Percentiles rank a stretch among this genome's conserved stretches.
Conservation (phyloP, 1,284 basidiomycete species). For the Dichomitus squalens region DNA sequence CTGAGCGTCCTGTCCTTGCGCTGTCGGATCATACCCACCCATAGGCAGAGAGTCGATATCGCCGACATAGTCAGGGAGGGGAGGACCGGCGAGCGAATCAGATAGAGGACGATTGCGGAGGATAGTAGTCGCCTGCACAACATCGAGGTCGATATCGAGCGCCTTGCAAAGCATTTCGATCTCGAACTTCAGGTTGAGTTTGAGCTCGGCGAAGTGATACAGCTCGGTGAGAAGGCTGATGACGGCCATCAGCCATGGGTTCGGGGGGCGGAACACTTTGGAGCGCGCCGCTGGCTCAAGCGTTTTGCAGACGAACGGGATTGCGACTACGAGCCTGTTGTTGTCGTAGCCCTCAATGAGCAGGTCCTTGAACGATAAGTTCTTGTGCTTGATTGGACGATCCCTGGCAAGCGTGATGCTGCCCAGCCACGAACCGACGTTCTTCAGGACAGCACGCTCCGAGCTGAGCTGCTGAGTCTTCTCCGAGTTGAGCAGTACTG, state of each 20-base stretch:
- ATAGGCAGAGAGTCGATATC: constrained; percentile 75
- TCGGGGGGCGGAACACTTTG: constrained; percentile 92
- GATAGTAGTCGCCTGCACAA: constrained; percentile 84
- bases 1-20: constrained; percentile 56
- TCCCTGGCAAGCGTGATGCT: constrained; percentile 91
- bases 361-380: constrained; percentile 95
- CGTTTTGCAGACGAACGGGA: constrained; percentile 98
- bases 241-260: constrained; percentile 98
- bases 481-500: constrained; percentile 89
- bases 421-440: constrained; percentile 95
- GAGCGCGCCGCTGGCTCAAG: constrained; percentile 91
- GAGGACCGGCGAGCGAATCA: constrained; percentile 54
- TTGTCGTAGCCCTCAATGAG: constrained; percentile 95
- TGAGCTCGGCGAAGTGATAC: constrained; percentile 96
- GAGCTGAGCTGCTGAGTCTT: constrained; percentile 84
- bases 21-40: constrained; percentile 58
- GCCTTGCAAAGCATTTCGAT: constrained; percentile 97
- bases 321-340: constrained; percentile 90
- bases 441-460: constrained; percentile 90
- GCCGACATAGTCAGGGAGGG: constrained; percentile 69
- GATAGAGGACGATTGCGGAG: constrained; percentile 70
- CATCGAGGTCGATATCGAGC: constrained; percentile 86
- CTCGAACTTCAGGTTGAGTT: constrained; percentile 98
- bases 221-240: constrained; percentile 91
- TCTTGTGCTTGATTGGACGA: constrained; percentile 91